Percentiles rank a stretch among this genome's conserved stretches.
Conservation (phyloP, 1,284 basidiomycete genomes). For the Veloboletus limbatus region DNA sequence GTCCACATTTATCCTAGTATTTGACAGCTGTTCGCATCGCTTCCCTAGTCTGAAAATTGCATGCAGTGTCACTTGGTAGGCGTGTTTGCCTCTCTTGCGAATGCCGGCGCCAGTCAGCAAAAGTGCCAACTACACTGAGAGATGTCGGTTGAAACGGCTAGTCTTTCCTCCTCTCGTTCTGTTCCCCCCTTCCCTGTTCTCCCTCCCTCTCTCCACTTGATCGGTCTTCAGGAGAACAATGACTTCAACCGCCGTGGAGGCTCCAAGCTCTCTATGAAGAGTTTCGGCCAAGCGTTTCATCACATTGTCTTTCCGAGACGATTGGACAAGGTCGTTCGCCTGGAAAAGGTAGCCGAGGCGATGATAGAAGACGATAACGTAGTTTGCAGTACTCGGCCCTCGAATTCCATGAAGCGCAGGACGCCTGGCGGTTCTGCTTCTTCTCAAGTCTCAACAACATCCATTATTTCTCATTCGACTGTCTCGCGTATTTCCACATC, state of each 20-base stretch:
- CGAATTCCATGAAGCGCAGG: neutral
- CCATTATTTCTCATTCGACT: constrained; percentile 4
- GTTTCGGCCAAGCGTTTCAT: constrained; percentile 13
- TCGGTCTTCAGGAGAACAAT: neutral
- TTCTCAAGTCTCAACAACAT: neutral
- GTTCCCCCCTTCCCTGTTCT: constrained; percentile 10
- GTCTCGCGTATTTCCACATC: constrained; percentile 1
- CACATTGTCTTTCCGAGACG: constrained; percentile 6
- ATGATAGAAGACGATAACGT: constrained; percentile 3
- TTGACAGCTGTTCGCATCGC: neutral
- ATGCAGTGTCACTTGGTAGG: too few relatives aligned
- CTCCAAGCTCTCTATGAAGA: neutral
- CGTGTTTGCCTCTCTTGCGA: constrained; percentile 3
- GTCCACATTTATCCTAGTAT: constrained; percentile 3
- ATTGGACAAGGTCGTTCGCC: neutral
- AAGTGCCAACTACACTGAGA: constrained; percentile 1
- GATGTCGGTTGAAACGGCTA: constrained; percentile 12
- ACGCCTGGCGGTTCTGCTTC: neutral
- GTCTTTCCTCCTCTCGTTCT: constrained; percentile 8
- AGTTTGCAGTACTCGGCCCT: neutral
- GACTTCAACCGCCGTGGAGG: neutral
- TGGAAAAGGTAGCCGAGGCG: constrained; percentile 4
- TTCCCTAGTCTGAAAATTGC: constrained; percentile 3
- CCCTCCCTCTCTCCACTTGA: constrained; percentile 17
- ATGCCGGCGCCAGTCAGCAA: neutral